Evolutionary conservation across 495 filamentous ascomycete species (phyloP), one percentile per base, ranked within the genome.

Genomic region (Filosporella fistucella): DNA sequence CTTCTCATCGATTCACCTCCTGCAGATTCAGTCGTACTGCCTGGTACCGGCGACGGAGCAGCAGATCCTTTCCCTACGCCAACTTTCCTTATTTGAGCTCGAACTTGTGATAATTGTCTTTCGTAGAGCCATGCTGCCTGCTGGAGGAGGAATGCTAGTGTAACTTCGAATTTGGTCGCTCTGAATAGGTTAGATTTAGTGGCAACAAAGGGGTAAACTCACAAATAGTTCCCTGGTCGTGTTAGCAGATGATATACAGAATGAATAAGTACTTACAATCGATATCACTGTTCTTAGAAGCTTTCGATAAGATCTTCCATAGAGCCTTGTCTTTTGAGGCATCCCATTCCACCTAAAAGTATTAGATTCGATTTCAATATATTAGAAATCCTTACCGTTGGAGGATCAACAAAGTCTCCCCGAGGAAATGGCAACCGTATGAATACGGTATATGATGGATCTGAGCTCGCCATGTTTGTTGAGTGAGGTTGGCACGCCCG

Each of bases 61-160:
- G 64, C 55, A 14, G 72, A 72, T 23, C 46, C 47, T 46, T 67
- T 65, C 12, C 74, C 64, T 24, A 66, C 70, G 21, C 77, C 74
- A 23, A 85, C 82, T 66, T 83, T 91, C 40, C 84, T 78, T 78
- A 98, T 90, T 68, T 96, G 91, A 6, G 88, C 89, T 54, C 87
- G 80, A 28, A 96, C 86, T 62, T 95, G 86, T 0, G 85, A 84
- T 6, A 94, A 72, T 64, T 97, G 89, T 34, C 86, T 80, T 66
- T 98, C 90, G 57, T 94, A 95, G 2, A 96, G 81, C 84, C 90
- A 96, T 67, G 88, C 88, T 51, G 88, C 89, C 63, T 97, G 89
- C 62, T 96, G 91, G 4, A 96, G 80, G 7, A 98, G 70, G 61
- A 97, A 98, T 20, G 89, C 76, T 21, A 90, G 77, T 11, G 86